phyloP scores from a whole-genome alignment of 139 green algal species.

The Mesostigma viride region DNA sequence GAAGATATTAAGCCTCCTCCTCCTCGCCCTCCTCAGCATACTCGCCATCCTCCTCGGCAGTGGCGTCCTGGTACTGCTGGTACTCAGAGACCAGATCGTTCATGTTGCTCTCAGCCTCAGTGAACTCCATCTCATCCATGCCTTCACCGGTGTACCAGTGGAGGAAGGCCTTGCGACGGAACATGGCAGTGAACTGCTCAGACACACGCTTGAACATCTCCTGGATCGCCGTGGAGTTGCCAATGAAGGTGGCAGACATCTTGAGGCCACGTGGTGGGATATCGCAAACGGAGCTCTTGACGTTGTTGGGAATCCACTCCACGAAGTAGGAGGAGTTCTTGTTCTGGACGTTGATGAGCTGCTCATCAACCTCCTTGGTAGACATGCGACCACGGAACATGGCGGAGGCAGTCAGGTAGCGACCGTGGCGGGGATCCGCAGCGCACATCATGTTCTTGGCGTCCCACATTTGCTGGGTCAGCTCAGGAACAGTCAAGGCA shows the following conservation, averaged over 20 bases:
- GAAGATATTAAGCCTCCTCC: too few relatives aligned
- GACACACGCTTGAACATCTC: constrained; percentile 67
- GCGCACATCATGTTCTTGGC: constrained; percentile 99
- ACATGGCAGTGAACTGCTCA: constrained; percentile 99
- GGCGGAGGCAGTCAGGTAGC: constrained; percentile 94
- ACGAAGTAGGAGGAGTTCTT: constrained; percentile 98
- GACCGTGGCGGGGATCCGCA: constrained; percentile 89
- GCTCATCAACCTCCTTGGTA: constrained; percentile 96
- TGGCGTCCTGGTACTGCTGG: constrained; percentile 97
- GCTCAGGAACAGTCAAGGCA: constrained; percentile 83
- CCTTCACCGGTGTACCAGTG: constrained; percentile 99
- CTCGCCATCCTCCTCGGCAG: constrained; percentile 53
- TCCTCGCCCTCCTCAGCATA: constrained; percentile 39
- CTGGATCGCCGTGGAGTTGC: constrained; percentile 90
- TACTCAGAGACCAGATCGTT: constrained; percentile 95
- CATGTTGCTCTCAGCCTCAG: constrained; percentile 96
- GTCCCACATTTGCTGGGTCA: constrained; percentile 99
- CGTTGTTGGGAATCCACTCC: constrained; percentile 99
- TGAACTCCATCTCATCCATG: constrained; percentile 99
- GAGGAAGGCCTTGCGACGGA: constrained; percentile 97
- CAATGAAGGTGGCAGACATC: constrained; percentile 93
- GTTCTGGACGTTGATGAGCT: constrained; percentile 99
- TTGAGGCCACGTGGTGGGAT: constrained; percentile 93
- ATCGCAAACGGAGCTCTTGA: constrained; percentile 93
- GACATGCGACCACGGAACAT: constrained; percentile 94